Evolutionary conservation across 2,329 filamentous ascomycete genomes (phyloP), one percentile per base, ranked within the genome.

Genomic region (Cercospora canescens): DNA sequence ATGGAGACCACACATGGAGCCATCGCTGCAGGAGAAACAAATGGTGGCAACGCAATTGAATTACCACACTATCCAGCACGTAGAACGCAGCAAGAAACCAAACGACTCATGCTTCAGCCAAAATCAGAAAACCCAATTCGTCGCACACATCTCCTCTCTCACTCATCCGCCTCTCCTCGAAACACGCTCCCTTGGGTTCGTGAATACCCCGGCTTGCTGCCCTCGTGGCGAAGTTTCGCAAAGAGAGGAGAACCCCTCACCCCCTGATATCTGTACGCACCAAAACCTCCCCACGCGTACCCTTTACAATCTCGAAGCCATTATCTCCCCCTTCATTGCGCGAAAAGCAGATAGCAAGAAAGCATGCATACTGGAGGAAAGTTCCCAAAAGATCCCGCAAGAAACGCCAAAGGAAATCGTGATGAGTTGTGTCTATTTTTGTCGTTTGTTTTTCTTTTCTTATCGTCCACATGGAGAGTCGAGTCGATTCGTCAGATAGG

Each of bases 341-440:
- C 57, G 18, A 24, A 60, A 30, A 60, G 5, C 21, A 48, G 8
- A 34, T 16, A 11, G 9, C 24, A 60, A 26, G 35, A 60, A 50
- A 28, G 21, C 57, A 60, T 55, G 30, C 28, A 55, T 12, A 28
- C 28, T 34, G 56, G 60, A 34, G 55, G 35, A 21, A 18, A 60
- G 26, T 35, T 6, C 16, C 32, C 52, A 64, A 60, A 32, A 34
- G 48, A 41, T 18, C 30, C 45, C 41, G 54, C 24, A 32, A 66
- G 59, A 62, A 61, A 67, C 65, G 56, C 62, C 65, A 58, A 58
- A 66, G 50, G 61, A 67, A 67, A 67, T 62, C 60, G 65, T 67
- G 59, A 30, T 54, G 34, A 6, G 21, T 7, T 30, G 11, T 32
- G 21, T 60, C 28, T 60, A 65, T 65, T 65, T 61, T 65, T 60